Evolutionary conservation across 768 basidiomycete species (phyloP), one percentile per base, ranked within the genome.

Genomic region (Auriscalpium vulgare): DNA sequence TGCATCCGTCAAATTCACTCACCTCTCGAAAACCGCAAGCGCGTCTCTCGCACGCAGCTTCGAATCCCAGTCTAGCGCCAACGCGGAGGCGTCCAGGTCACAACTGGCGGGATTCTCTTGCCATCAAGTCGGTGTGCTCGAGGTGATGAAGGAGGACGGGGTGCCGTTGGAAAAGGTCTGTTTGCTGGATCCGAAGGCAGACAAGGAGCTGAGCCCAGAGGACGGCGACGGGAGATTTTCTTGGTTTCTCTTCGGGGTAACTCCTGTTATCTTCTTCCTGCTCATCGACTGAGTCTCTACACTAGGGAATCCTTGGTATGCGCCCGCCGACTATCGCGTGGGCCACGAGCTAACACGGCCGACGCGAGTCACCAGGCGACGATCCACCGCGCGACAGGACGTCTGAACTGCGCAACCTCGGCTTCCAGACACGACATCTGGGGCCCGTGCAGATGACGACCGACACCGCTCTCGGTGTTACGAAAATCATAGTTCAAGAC

Each of bases 401-500:
- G 2, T 80, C 84, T 1, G 91, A 95, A 66, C 80, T 99, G 37
- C 86, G 95, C 35, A 78, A 77, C 14, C 72, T 93, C 40, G 94
- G 94, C 1, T 99, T 95, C 68, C 89, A 91, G 1, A 80, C 80
- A 7, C 80, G 97, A 36, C 90, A 89, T 69, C 76, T 99, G 8
- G 94, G 93, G 0, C 74, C 84, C 2, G 76, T 92, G 1, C 97
- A 99, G 71, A 99, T 99, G 97, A 98, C 97, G 36, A 99, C 97
- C 0, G 95, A 99, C 71, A 97, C 95, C 1, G 95, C 95, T 1
- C 75, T 97, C 0, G 91, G 88, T 5, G 95, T 97, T 4, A 91
- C 92, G 1, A 94, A 92, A 66, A 70, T 82, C 4, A 86, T 95
- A 14, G 84, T 93, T 0, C 69, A 84, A 48, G 89, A 94, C 67